These are phyloP conservation scores for Fusarium sp. DNA, from an alignment of 2,329 filamentous ascomycete genomes.

Conservation along the genomic window DNA sequence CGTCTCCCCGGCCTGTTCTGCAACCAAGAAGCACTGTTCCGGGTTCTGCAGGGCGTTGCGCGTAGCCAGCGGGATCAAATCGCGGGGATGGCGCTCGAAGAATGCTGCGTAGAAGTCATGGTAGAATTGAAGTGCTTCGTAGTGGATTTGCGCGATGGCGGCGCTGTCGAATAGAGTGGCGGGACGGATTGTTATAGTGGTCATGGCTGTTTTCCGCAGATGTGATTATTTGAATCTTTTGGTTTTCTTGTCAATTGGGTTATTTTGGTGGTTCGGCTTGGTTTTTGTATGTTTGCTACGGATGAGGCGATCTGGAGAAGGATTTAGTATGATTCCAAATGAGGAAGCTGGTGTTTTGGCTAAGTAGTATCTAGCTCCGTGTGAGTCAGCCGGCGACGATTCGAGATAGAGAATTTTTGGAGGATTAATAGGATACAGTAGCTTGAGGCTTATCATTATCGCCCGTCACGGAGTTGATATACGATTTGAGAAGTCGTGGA, in stretches of 20 bases:
- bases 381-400: slow-evolving; percentile 35
- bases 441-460: background rate
- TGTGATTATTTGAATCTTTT: background rate
- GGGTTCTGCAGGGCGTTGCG: slow-evolving; percentile 33
- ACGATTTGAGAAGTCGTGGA: background rate
- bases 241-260: too few species aligned
- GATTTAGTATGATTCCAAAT: slow-evolving; percentile 26
- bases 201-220: slow-evolving; percentile 13
- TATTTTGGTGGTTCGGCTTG: background rate
- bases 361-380: background rate
- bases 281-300: slow-evolving; percentile 9
- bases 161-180: slow-evolving; percentile 36
- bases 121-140: slow-evolving; percentile 34
- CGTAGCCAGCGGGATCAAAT: slow-evolving; percentile 34
- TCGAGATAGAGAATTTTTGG: background rate
- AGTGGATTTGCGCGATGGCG: slow-evolving; percentile 38
- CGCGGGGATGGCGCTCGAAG: slow-evolving; percentile 36
- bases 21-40: slow-evolving; percentile 28
- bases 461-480: background rate
- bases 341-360: slow-evolving; percentile 34
- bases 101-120: slow-evolving; percentile 44
- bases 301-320: background rate
- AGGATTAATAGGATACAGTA: background rate
- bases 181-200: slow-evolving; percentile 31
- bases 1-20: slow-evolving; percentile 26